A percentile compares a stretch with the other conserved stretches of the same genome.
Evolutionary conservation across 768 basidiomycete genomes (phyloP).

Genomic region (Rhodotorula diobovata): DNA sequence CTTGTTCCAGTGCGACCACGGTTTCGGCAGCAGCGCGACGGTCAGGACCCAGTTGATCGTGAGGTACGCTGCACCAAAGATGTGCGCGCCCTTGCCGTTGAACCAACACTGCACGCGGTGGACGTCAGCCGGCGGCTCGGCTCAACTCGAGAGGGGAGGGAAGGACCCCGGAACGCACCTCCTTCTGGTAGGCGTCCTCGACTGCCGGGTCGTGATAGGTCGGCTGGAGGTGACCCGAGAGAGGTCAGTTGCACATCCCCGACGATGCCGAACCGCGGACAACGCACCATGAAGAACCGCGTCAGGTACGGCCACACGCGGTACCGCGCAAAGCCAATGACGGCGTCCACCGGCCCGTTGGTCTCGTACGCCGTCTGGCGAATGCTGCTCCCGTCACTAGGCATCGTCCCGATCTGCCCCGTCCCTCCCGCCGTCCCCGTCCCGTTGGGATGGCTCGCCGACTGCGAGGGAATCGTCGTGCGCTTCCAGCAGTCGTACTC

Average conservation of each 20-base stretch:
- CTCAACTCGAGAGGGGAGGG: neutral
- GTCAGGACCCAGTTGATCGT: constrained; percentile 63
- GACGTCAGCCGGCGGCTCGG: neutral
- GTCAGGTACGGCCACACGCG: constrained; percentile 18
- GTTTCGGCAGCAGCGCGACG: constrained; percentile 51
- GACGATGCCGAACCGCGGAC: constrained; percentile 51
- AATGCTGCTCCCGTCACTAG: constrained; percentile 19
- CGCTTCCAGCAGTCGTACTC: constrained; percentile 45
- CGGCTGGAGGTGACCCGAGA: constrained; percentile 41
- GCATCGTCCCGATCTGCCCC: constrained; percentile 23
- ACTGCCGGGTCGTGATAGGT: constrained; percentile 61
- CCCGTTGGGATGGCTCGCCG: constrained; percentile 53
- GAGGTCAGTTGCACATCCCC: constrained; percentile 24
- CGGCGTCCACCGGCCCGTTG: constrained; percentile 16
- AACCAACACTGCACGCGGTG: constrained; percentile 11
- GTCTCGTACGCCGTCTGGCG: constrained; percentile 31
- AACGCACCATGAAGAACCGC: constrained; percentile 18
- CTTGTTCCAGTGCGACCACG: constrained; percentile 46
- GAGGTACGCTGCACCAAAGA: constrained; percentile 63
- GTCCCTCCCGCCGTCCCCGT: constrained; percentile 48
- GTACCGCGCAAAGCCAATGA: constrained; percentile 24
- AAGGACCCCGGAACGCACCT: constrained; percentile 51
- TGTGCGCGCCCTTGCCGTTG: constrained; percentile 53
- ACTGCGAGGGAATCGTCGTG: constrained; percentile 54
- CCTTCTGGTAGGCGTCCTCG: constrained; percentile 57